Percentiles rank a stretch among this genome's conserved stretches.
phyloP scores from a whole-genome alignment of 768 basidiomycete species.

The Boletus coccyginus region DNA sequence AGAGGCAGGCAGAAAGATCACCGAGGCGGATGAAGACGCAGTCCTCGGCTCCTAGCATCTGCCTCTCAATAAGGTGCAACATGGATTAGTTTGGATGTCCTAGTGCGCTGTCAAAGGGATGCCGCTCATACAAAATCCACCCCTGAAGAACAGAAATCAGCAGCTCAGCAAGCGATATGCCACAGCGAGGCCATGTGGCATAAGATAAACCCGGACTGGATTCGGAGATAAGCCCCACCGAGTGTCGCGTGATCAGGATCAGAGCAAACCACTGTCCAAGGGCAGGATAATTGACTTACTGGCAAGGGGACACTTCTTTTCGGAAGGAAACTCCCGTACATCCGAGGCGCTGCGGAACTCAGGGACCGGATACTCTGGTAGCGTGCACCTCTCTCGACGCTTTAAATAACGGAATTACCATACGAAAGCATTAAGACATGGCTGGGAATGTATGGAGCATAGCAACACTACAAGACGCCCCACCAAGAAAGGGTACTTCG shows the following conservation, averaged over 20 bases:
- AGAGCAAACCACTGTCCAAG: background rate
- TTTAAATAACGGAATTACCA: slow-evolving; percentile 33
- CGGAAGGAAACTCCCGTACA: slow-evolving; percentile 5
- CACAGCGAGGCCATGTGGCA: slow-evolving; percentile 10
- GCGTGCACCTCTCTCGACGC: slow-evolving; percentile 6
- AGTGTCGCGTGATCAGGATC: slow-evolving; percentile 3
- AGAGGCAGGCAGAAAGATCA: background rate
- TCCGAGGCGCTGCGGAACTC: slow-evolving; percentile 9
- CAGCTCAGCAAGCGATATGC: slow-evolving; percentile 5
- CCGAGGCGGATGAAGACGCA: slow-evolving; percentile 4
- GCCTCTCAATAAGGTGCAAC: slow-evolving; percentile 16
- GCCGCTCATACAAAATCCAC: slow-evolving; percentile 1
- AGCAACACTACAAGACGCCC: slow-evolving; percentile 32
- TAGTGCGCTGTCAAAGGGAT: background rate
- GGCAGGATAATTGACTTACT: slow-evolving; percentile 16
- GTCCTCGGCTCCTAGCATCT: slow-evolving; percentile 14
- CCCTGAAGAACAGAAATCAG: slow-evolving; percentile 7
- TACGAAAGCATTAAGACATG: slow-evolving; percentile 37
- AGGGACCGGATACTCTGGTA: slow-evolving; percentile 3
- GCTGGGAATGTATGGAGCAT: slow-evolving; percentile 34
- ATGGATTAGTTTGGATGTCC: slow-evolving; percentile 11
- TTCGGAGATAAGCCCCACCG: slow-evolving; percentile 9
- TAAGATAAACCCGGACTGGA: slow-evolving; percentile 2
- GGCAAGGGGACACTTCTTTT: background rate
- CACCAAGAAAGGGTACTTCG: slow-evolving; percentile 24